Conservation (phyloP, 768 basidiomycete species). For the Suillus ampliporus region DNA sequence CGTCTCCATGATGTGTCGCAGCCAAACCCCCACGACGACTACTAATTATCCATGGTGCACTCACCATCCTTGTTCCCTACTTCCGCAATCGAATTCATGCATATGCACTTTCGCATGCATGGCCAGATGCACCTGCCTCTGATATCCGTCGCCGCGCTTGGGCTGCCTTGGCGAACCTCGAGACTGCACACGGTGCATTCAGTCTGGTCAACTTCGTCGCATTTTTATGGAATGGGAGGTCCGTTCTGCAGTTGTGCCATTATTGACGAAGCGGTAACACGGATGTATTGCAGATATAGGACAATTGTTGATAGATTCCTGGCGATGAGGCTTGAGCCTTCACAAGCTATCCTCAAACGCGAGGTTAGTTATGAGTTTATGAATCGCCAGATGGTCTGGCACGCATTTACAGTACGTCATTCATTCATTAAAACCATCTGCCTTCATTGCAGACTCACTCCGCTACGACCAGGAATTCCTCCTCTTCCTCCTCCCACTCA, state of each 20-base stretch:
- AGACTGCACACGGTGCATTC: constrained; percentile 67
- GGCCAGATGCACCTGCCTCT: constrained; percentile 89
- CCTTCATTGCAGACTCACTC: constrained; percentile 8
- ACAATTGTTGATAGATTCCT: constrained; percentile 83
- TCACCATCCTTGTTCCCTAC: constrained; percentile 83
- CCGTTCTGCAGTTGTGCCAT: constrained; percentile 33
- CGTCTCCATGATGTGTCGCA: constrained; percentile 44
- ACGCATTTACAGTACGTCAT: constrained; percentile 87
- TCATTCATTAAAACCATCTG: background rate
- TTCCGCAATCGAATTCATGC: constrained; percentile 73
- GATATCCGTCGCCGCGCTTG: constrained; percentile 77
- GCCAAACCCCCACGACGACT: constrained; percentile 67
- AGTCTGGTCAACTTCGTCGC: constrained; percentile 77
- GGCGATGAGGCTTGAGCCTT: constrained; percentile 73
- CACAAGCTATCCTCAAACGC: constrained; percentile 68
- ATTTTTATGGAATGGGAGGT: constrained; percentile 91
- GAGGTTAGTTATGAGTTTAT: constrained; percentile 98
- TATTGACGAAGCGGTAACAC: constrained; percentile 10
- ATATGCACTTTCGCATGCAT: constrained; percentile 81
- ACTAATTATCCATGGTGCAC: constrained; percentile 67
- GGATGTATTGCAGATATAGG: constrained; percentile 67
- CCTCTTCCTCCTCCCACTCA: constrained; percentile 86
- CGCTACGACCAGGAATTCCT: constrained; percentile 82
- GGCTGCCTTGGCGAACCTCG: constrained; percentile 67
- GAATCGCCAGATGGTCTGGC: constrained; percentile 99